A percentile compares a stretch with the other conserved stretches of the same genome.
phyloP scores from a whole-genome alignment of 352 stramenopile genomes.

The Globisporangium perplexum region DNA sequence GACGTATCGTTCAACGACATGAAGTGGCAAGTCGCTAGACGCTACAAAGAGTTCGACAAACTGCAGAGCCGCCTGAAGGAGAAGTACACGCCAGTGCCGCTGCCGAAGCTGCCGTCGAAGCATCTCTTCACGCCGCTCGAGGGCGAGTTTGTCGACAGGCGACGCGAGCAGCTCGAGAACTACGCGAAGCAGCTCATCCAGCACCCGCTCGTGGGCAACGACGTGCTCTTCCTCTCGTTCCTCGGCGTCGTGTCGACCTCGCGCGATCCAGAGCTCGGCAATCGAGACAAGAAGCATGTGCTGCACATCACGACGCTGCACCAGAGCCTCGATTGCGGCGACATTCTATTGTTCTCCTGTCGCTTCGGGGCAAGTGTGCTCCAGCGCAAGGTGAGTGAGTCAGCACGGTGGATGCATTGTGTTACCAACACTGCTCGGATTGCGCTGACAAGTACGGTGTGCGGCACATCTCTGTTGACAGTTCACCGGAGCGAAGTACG shows the following conservation, averaged over 20 bases:
- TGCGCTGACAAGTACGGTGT: background rate
- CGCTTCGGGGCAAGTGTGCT: slow-evolving; percentile 71
- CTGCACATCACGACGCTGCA: slow-evolving; percentile 75
- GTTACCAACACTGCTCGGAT: background rate
- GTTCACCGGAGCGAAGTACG: slow-evolving; percentile 73
- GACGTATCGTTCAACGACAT: slow-evolving; percentile 67
- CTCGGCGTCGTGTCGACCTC: slow-evolving; percentile 67
- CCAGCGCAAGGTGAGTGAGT: slow-evolving; percentile 56
- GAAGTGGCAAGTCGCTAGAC: slow-evolving; percentile 56
- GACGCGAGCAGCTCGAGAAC: slow-evolving; percentile 58
- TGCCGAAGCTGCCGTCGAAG: slow-evolving; percentile 55
- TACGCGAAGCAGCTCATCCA: slow-evolving; percentile 52
- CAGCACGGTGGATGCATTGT: background rate
- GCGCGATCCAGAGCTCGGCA: slow-evolving; percentile 51
- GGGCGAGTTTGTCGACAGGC: slow-evolving; percentile 53
- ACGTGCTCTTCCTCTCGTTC: slow-evolving; percentile 74
- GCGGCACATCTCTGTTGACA: slow-evolving; percentile 11
- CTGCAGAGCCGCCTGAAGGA: slow-evolving; percentile 25
- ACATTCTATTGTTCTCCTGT: slow-evolving; percentile 81
- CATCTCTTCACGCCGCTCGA: slow-evolving; percentile 62
- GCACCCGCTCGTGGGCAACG: slow-evolving; percentile 36
- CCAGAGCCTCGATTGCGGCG: slow-evolving; percentile 55
- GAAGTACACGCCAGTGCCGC: slow-evolving; percentile 29
- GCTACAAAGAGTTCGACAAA: slow-evolving; percentile 63
- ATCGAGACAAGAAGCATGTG: slow-evolving; percentile 59